These are phyloP conservation scores for Drechslerella dactyloides DNA, from an alignment of 2,329 filamentous ascomycete species.

Conservation along the genomic window DNA sequence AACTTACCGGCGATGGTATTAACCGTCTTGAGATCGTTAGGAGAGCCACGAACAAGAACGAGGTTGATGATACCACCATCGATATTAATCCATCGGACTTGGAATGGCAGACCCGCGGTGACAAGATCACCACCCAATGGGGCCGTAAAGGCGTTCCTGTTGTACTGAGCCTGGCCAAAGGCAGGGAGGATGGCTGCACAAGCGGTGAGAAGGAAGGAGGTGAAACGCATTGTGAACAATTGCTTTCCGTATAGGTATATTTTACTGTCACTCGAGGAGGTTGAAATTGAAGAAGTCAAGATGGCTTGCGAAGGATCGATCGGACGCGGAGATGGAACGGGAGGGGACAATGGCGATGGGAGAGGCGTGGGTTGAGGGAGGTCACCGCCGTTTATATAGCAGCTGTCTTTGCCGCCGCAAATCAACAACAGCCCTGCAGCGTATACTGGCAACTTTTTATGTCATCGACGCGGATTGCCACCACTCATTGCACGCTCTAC, in stretches of 20 bases:
- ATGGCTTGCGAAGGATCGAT: conserved; percentile 4
- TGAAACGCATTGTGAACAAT: conserved; percentile 39
- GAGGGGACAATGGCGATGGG: neutral
- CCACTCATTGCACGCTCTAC: too few relatives aligned
- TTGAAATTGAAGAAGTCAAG: conserved; percentile 9
- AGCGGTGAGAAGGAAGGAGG: conserved; percentile 37
- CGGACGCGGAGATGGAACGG: conserved; percentile 7
- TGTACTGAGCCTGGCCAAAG: conserved; percentile 29
- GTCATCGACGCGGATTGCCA: too few relatives aligned
- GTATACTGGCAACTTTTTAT: neutral
- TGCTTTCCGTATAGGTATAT: conserved; percentile 4
- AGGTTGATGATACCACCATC: conserved; percentile 50
- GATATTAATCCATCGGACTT: conserved; percentile 45
- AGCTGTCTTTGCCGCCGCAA: too few relatives aligned
- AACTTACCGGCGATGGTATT: conserved; percentile 52
- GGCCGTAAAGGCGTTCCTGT: conserved; percentile 36
- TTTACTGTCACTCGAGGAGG: conserved; percentile 5
- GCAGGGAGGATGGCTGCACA: conserved; percentile 22
- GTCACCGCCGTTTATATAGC: neutral
- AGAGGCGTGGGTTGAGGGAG: conserved; percentile 2
- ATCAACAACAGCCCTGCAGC: neutral
- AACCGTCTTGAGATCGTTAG: conserved; percentile 49
- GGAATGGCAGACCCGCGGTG: conserved; percentile 34
- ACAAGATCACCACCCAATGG: conserved; percentile 41
- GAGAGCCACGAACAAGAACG: conserved; percentile 51